Conservation (phyloP, 2,329 filamentous ascomycete genomes). For the Corniculantispora saksenae region DNA sequence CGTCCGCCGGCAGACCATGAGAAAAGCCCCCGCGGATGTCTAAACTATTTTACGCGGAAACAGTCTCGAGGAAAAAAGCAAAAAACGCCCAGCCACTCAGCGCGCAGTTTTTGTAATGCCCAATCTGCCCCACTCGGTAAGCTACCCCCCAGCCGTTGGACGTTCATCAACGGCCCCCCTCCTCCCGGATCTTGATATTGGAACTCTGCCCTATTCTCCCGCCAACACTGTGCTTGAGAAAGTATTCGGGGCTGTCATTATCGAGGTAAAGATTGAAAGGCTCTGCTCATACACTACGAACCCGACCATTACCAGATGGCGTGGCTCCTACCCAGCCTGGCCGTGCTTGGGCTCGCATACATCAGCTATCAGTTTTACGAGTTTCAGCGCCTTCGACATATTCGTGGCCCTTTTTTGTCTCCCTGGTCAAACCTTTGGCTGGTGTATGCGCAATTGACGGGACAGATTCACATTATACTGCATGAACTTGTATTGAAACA, state of each 20-base stretch:
- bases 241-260: too few relatives aligned
- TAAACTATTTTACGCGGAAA: too few relatives aligned
- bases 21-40: too few relatives aligned
- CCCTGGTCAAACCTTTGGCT: conserved; percentile 34
- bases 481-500: conserved; percentile 5
- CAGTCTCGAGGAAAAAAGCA: not conserved
- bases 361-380: conserved; percentile 4
- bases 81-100: not conserved
- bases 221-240: too few relatives aligned
- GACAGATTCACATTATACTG: conserved; percentile 2
- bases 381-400: conserved; percentile 28
- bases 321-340: not conserved
- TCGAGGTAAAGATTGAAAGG: too few relatives aligned
- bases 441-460: conserved; percentile 26
- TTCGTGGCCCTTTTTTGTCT: conserved; percentile 30
- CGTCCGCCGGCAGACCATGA: too few relatives aligned
- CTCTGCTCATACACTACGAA: too few relatives aligned
- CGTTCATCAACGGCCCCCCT: not conserved
- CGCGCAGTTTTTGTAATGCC: not conserved
- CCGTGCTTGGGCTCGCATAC: not conserved
- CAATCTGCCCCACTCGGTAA: not conserved
- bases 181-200: not conserved
- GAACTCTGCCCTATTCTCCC: not conserved
- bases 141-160: not conserved
- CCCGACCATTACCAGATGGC: not conserved